Evolutionary conservation across 2,329 filamentous ascomycete species (phyloP).

Genomic region (Xylaria sp.): DNA sequence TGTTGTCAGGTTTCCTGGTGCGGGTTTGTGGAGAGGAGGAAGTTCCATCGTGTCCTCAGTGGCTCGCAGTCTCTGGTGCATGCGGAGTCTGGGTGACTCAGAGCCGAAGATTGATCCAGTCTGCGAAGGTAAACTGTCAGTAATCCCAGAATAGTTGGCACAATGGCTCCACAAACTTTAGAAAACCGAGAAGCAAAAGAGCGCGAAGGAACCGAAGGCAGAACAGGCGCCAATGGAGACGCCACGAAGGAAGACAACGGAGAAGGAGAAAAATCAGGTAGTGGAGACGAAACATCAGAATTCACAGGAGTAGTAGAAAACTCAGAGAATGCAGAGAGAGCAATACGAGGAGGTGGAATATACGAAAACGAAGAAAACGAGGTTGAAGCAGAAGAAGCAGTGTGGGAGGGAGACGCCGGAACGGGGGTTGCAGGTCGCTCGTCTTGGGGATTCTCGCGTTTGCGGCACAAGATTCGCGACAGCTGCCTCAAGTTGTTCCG

Average conservation of each 20-base stretch:
- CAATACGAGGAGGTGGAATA: neutral
- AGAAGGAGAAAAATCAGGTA: neutral
- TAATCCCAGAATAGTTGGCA: neutral
- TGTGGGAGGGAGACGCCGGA: constrained; percentile 18
- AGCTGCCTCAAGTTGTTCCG: neutral
- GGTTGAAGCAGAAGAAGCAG: constrained; percentile 29
- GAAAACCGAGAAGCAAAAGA: constrained; percentile 8
- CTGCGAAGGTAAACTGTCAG: constrained; percentile 6
- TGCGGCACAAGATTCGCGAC: constrained; percentile 6
- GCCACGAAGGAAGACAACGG: neutral
- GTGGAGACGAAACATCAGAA: constrained; percentile 1
- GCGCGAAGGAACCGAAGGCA: neutral
- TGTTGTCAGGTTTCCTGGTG: constrained; percentile 33
- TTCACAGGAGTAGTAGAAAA: no score
- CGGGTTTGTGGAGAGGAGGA: constrained; percentile 23
- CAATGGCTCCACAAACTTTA: constrained; percentile 15
- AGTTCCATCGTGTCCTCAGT: constrained; percentile 20
- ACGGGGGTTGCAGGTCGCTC: neutral
- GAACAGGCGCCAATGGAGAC: no score
- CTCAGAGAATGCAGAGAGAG: neutral
- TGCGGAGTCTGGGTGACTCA: constrained; percentile 28
- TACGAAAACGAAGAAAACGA: constrained; percentile 4
- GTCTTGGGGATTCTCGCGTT: neutral
- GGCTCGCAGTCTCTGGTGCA: constrained; percentile 12
- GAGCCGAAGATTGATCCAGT: constrained; percentile 12